Conservation (phyloP, 2,329 filamentous ascomycete genomes). For the Neopestalotiopsis clavispora region DNA sequence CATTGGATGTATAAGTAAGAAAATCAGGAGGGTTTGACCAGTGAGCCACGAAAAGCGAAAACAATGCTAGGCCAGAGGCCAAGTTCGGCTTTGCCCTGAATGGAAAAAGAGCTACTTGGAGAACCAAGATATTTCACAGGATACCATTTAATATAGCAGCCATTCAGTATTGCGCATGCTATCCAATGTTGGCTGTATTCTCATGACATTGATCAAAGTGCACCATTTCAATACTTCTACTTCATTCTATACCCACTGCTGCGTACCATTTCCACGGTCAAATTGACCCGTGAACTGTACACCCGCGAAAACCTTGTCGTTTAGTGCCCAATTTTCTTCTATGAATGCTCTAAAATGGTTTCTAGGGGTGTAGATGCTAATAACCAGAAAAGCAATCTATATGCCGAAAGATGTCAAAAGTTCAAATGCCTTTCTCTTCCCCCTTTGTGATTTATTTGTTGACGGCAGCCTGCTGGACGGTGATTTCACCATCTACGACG, state of each 20-base stretch:
- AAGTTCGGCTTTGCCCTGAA: not conserved
- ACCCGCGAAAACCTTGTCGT: not conserved
- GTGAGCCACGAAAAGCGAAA: not conserved
- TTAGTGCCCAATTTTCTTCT: not conserved
- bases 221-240: not conserved
- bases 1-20: not conserved
- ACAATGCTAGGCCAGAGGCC: not conserved
- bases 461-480: conserved; percentile 70
- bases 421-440: not conserved
- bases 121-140: not conserved
- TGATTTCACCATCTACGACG: conserved; percentile 75
- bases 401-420: not conserved
- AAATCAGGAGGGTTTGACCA: not conserved
- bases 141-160: not conserved
- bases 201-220: not conserved
- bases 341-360: not conserved
- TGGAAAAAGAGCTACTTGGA: not conserved
- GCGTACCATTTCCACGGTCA: not conserved
- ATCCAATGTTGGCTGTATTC: not conserved
- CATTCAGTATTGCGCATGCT: not conserved
- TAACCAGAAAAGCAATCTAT: conserved; percentile 3
- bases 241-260: not conserved
- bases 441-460: conserved; percentile 25
- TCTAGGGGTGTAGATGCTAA: not conserved
- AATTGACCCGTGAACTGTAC: not conserved